A percentile compares a stretch with the other conserved stretches of the same genome.
These are phyloP conservation scores for Copromyces sp. DNA, from an alignment of 495 filamentous ascomycete genomes.

Conservation along the genomic window DNA sequence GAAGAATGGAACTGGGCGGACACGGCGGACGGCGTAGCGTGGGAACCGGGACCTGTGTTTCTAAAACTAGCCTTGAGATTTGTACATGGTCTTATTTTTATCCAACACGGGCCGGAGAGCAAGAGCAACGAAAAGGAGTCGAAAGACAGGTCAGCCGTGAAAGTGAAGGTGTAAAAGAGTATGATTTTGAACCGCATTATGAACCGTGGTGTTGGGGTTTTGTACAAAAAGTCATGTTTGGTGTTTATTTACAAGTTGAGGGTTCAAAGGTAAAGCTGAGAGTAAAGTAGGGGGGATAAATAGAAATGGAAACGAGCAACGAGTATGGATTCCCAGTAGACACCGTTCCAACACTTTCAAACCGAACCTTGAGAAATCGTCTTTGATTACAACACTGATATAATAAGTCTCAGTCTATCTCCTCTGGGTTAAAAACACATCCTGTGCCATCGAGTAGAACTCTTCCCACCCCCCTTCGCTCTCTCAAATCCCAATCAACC, in stretches of 20 bases:
- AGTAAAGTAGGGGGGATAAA: no score
- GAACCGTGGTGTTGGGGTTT: neutral
- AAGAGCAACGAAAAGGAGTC: neutral
- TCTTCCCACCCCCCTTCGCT: neutral
- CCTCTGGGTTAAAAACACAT: neutral
- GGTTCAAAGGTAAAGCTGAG: neutral
- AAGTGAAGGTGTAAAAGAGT: constrained; percentile 1
- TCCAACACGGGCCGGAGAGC: neutral
- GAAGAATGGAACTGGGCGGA: neutral
- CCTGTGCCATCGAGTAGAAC: neutral
- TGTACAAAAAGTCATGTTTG: neutral
- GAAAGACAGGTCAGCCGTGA: neutral
- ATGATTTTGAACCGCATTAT: neutral
- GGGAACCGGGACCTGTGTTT: neutral
- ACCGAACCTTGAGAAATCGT: no score
- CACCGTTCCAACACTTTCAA: no score
- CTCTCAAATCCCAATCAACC: neutral
- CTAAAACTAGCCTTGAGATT: neutral
- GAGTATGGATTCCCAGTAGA: no score
- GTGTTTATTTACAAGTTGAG: neutral
- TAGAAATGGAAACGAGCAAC: no score
- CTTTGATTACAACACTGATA: no score
- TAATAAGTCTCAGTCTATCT: neutral
- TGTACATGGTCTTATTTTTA: constrained; percentile 1
- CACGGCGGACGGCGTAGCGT: neutral